Evolutionary conservation across 352 stramenopile species (phyloP).

Genomic region (Phytophthora chlamydospora): DNA sequence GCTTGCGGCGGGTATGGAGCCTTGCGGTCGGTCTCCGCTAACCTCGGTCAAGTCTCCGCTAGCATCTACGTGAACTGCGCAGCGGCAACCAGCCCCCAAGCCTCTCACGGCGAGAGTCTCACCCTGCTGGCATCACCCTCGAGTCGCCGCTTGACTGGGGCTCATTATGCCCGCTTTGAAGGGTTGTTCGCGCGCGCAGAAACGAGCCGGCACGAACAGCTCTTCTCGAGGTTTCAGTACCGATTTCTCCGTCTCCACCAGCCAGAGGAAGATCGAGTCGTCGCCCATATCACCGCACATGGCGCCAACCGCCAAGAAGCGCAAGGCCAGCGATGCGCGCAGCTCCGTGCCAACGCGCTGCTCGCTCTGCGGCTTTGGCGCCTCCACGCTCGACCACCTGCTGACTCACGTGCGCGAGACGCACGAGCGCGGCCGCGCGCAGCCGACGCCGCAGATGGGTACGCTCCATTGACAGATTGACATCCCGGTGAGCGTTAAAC

Average conservation of each 20-base stretch:
- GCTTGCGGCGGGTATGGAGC: too few relatives aligned
- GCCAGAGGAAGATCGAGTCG: conserved; percentile 20
- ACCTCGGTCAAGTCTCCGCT: too few relatives aligned
- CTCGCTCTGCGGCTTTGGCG: conserved; percentile 50
- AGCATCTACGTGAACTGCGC: too few relatives aligned
- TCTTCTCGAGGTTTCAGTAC: conserved; percentile 39
- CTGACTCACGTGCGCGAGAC: conserved; percentile 56
- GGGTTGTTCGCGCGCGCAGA: conserved; percentile 18
- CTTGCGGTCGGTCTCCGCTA: too few relatives aligned
- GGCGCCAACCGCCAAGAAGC: conserved; percentile 52
- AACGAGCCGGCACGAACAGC: conserved; percentile 21
- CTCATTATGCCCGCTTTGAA: conserved; percentile 24
- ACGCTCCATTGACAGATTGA: conserved; percentile 29
- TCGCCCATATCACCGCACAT: too few relatives aligned
- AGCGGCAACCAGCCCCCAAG: too few relatives aligned
- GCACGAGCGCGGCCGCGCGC: conserved; percentile 25
- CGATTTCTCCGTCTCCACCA: conserved; percentile 23
- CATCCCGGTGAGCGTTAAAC: conserved; percentile 16
- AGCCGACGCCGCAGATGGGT: conserved; percentile 53
- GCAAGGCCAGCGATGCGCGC: conserved; percentile 45
- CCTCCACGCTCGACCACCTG: conserved; percentile 54
- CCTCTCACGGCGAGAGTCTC: too few relatives aligned
- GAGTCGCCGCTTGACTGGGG: conserved; percentile 8
- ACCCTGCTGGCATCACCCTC: conserved; percentile 18
- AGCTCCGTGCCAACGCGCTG: conserved; percentile 36